Evolutionary conservation across 306 rosid species (phyloP), one percentile per base, ranked within the genome.

Genomic region (Cicer yamashitae): DNA sequence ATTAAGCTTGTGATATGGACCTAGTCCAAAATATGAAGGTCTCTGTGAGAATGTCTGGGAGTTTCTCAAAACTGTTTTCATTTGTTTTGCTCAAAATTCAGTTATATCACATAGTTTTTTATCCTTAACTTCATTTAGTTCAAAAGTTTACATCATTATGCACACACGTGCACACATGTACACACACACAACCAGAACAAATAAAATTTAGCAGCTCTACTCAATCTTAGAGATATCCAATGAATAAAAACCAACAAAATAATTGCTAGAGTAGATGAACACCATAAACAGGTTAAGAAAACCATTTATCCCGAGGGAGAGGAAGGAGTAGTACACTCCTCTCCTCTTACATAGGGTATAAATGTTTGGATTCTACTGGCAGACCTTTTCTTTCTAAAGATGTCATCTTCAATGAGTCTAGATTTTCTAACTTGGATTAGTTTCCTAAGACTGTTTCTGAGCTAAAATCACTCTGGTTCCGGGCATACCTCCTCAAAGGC

Each of bases 1-100:
- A 70, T 22, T 67, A 66, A 76, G 59, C 22, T 40, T 12, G 13
- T 6, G 47, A 62, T 62, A 43, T 63, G 67, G 67, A 71, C 48
- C 70, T 18, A 10, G 22, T 30, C 50, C 8, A 66, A 58, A 10
- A 45, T 77, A 56, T 46, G 39, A 45, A 56, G 45, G 57, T 62
- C 48, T 7, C 25, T 17, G 68, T 15, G 68, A 6, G 38, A 7
- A 14, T 6, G 2, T 7, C 14, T n/a, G 44, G 44, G 25, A 52
- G 7, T 52, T 53, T 51, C 73, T 51, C 54, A 10, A 64, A 51
- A 65, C 15, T 63, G 59, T 34, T 54, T 17, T 40, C 3, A 40
- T 41, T 53, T 39, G 46, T 54, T 71, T 10, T 15, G 52, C 63
- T 50, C 9, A 66, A 20, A 30, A 47, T 46, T 25, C 11, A 54